A percentile compares a stretch with the other conserved stretches of the same genome.
phyloP scores from a whole-genome alignment of 1,139 yeast species.

The Zygotorulaspora mrakii region DNA sequence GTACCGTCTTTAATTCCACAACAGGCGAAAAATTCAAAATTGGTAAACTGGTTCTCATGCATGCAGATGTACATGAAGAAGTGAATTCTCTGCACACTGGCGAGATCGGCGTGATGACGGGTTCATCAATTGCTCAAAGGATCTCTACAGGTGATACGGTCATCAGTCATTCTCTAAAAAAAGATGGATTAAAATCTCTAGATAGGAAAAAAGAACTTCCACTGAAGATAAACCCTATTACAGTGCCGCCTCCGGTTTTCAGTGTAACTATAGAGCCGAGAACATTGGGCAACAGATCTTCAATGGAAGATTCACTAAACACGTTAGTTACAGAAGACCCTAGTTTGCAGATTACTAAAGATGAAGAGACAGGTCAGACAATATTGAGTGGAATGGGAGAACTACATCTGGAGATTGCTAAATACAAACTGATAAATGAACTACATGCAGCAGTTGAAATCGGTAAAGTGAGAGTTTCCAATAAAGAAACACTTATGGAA shows the following conservation, averaged over 20 bases:
- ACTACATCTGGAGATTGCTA: slow-evolving; percentile 82
- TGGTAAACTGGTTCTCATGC: slow-evolving; percentile 73
- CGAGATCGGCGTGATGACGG: slow-evolving; percentile 77
- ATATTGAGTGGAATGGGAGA: slow-evolving; percentile 95
- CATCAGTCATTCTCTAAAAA: slow-evolving; percentile 51
- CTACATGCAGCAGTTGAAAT: slow-evolving; percentile 77
- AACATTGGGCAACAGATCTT: slow-evolving; percentile 74
- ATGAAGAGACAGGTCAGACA: slow-evolving; percentile 87
- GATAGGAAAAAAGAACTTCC: slow-evolving; percentile 43
- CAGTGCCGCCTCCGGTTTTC: slow-evolving; percentile 89
- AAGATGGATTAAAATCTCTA: slow-evolving; percentile 44
- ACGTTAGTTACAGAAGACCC: slow-evolving; percentile 80
- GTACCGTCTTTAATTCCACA: slow-evolving; percentile 62
- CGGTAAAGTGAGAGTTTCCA: slow-evolving; percentile 83
- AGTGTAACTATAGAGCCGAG: slow-evolving; percentile 80
- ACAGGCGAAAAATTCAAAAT: slow-evolving; percentile 65
- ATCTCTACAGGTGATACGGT: slow-evolving; percentile 89
- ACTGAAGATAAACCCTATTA: slow-evolving; percentile 68
- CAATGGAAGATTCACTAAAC: slow-evolving; percentile 62
- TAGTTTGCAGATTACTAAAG: slow-evolving; percentile 58
- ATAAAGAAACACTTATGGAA: slow-evolving; percentile 62
- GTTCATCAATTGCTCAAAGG: slow-evolving; percentile 42
- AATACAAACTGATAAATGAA: slow-evolving; percentile 70
- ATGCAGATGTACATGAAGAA: slow-evolving; percentile 80
- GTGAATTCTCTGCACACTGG: slow-evolving; percentile 65